These are phyloP conservation scores for Citrus australasica DNA, from an alignment of 345 rosid species.

Conservation along the genomic window DNA sequence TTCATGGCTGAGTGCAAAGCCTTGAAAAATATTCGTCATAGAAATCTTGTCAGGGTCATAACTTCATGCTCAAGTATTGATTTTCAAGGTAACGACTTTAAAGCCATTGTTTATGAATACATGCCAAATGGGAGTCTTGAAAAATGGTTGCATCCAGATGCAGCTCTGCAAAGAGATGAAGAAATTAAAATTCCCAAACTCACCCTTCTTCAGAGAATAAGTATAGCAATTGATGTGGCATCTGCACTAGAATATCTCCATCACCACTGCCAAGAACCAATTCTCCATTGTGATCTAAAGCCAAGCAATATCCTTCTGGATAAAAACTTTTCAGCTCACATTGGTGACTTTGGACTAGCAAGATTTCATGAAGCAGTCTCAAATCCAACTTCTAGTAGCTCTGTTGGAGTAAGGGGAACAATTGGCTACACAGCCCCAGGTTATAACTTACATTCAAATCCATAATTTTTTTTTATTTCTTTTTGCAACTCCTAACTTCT, in stretches of 20 bases:
- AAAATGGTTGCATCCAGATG: slow-evolving; percentile 1
- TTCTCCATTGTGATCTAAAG: slow-evolving; percentile 8
- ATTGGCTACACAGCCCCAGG: slow-evolving; percentile 27
- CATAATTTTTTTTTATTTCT: no score
- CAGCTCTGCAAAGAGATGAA: not conserved
- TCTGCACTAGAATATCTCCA: slow-evolving; percentile 4
- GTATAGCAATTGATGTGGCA: slow-evolving; percentile 6
- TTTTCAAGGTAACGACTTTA: slow-evolving; percentile 10
- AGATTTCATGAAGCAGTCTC: not conserved
- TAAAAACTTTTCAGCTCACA: not conserved
- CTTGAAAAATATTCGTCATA: not conserved
- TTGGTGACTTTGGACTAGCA: slow-evolving; percentile 1
- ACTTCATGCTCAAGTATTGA: slow-evolving; percentile 17
- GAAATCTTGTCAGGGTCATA: not conserved
- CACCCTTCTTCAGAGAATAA: not conserved
- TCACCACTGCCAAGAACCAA: not conserved
- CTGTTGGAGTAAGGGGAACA: slow-evolving; percentile 20
- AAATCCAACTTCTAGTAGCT: not conserved
- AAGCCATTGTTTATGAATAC: not conserved
- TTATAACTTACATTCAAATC: no score
- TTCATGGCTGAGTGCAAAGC: not conserved
- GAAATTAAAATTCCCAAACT: not conserved
- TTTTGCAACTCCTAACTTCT: not conserved
- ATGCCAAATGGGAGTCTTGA: slow-evolving; percentile 8
- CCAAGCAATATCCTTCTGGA: slow-evolving; percentile 12